Evolutionary conservation across 2,329 filamentous ascomycete species (phyloP).

Genomic region (Ceratocystis huliohia): DNA sequence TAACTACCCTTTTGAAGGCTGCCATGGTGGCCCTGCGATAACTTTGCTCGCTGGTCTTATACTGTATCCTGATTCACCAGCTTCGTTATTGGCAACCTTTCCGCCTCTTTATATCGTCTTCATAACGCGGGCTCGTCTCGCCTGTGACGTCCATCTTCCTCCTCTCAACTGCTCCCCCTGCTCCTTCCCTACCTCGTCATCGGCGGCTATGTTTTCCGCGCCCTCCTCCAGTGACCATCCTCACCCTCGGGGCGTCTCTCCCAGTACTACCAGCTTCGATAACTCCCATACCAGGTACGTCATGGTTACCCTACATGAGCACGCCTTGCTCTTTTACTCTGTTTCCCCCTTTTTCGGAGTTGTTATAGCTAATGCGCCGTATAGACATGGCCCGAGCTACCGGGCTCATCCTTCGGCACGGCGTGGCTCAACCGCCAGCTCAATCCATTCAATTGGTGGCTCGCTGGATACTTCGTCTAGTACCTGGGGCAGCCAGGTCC

Average conservation of each 20-base stretch:
- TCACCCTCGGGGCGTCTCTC: conserved; percentile 15
- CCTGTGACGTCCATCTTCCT: neutral
- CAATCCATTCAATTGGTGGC: conserved; percentile 77
- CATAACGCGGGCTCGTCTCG: neutral
- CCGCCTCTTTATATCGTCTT: neutral
- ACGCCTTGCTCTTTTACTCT: neutral
- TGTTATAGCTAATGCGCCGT: conserved; percentile 2
- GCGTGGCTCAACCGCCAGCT: conserved; percentile 71
- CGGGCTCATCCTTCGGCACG: conserved; percentile 41
- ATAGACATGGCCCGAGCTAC: conserved; percentile 15
- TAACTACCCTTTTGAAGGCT: neutral
- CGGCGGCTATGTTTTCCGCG: conserved; percentile 15
- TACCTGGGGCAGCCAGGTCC: conserved; percentile 42
- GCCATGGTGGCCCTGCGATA: conserved; percentile 12
- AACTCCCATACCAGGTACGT: conserved; percentile 11
- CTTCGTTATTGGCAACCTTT: neutral
- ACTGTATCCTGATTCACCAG: neutral
- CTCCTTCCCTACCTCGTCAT: neutral
- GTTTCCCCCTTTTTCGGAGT: no score
- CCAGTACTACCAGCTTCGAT: conserved; percentile 18
- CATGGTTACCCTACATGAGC: neutral
- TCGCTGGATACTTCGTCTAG: conserved; percentile 56
- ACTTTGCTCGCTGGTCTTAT: neutral
- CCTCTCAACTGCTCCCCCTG: neutral
- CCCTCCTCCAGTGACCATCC: conserved; percentile 13